Evolutionary conservation across 768 basidiomycete species (phyloP), one percentile per base, ranked within the genome.

Genomic region (Panaeolus cyanescens): DNA sequence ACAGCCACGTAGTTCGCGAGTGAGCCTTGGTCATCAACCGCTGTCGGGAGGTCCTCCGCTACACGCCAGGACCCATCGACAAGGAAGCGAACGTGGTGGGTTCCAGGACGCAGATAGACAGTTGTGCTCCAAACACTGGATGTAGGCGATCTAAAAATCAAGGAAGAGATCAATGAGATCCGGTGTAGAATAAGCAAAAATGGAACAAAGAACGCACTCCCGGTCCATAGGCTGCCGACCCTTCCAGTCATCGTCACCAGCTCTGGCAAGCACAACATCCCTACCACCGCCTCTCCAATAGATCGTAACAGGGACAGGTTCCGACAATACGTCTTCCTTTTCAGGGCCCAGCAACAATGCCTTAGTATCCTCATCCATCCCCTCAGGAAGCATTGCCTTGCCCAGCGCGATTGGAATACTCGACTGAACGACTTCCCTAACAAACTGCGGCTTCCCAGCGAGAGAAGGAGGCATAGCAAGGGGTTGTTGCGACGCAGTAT

Each of bases 1-100:
- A 93, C 90, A 42, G 90, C 88, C 60, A 99, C 88, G 71, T 96
- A 98, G 77, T 99, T 99, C 57, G 96, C 93, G 45, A 99, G 81
- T 28, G 90, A 91, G 32, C 96, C 96, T 68, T 95, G 92, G 71
- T 98, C 95, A 70, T 95, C 94, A 53, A 96, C 94, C 1, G 94
- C 94, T 25, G 91, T 89, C 5, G 92, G 91, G 25, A 83, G 82
- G 64, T 92, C 87, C 64, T 89, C 83, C 2, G 90, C 85, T 6
- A 91, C 85, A 62, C 90, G 85, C 88, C 90, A 94, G 50, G 87
- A 84, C 53, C 91, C 92, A 72, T 99, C 96, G 62, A 99, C 92
- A 65, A 98, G 85, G 80, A 97, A 99, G 60, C 95, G 93, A 71
- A 98, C 83, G 65, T 95, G 92, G 70, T 98, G 95, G 0, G 95